phyloP scores from a whole-genome alignment of 2,329 filamentous ascomycete species.

The Fusarium sp. region DNA sequence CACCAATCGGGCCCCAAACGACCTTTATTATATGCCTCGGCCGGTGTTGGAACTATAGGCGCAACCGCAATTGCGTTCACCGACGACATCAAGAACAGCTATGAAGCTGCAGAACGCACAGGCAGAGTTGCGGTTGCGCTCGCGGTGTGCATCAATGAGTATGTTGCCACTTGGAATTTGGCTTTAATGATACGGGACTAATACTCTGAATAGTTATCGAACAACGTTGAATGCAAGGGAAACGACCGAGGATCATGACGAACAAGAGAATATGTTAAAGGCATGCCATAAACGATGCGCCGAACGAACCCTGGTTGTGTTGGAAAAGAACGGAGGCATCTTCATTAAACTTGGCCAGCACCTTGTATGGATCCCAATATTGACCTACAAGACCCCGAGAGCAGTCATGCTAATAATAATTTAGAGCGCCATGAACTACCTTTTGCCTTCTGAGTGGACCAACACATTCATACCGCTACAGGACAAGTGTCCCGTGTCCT shows the following conservation, averaged over 20 bases:
- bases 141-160: conserved; percentile 91
- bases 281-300: conserved; percentile 95
- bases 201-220: conserved; percentile 75
- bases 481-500: conserved; percentile 94
- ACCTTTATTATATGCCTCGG: conserved; percentile 62
- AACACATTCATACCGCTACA: conserved; percentile 95
- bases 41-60: conserved; percentile 62
- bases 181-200: conserved; percentile 5
- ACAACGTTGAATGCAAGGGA: conserved; percentile 80
- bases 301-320: conserved; percentile 82
- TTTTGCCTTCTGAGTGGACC: conserved; percentile 92
- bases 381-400: background rate
- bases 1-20: conserved; percentile 46
- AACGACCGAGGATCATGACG: conserved; percentile 69
- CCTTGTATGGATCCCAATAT: conserved; percentile 63
- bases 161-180: conserved; percentile 41
- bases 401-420: conserved; percentile 43
- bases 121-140: conserved; percentile 82
- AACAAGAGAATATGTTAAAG: conserved; percentile 76
- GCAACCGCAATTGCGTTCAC: conserved; percentile 66
- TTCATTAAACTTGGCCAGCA: conserved; percentile 99
- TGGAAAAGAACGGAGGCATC: conserved; percentile 97
- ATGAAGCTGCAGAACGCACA: conserved; percentile 80
- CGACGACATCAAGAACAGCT: conserved; percentile 80
- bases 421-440: conserved; percentile 92